Evolutionary conservation across 148 eudicot species (phyloP), one percentile per base, ranked within the genome.

Genomic region (Oxyria digyna): DNA sequence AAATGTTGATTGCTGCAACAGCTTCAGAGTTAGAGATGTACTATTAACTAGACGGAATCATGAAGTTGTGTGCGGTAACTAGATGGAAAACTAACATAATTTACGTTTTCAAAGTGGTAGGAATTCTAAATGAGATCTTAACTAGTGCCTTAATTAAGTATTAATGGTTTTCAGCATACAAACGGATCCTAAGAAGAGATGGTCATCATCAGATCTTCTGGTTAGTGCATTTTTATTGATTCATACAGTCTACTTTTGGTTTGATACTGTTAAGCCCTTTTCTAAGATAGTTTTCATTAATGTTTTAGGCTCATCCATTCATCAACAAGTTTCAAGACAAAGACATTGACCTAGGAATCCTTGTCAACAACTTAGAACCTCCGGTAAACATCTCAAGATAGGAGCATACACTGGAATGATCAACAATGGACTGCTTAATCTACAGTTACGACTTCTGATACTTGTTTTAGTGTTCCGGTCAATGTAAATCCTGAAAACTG

Each of bases 301-400:
- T 62, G 37, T 62, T 83, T 74, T 90, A 94, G 98, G 75, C 71
- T 67, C 98, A 94, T 71, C 87, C 98, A 64, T 94, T 86, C 80
- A 85, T 94, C 82, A 86, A 85, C 79, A 94, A 94, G 73, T 94
- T 94, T 55, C 96, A 94, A 74, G 96, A 86, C 82, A 90, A 90
- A 75, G 98, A 94, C 81, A 84, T 90, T 67, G 96, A 90, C 79
- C 86, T 94, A 45, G 80, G 71, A 45, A 94, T 85, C 74, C 80
- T 94, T 71, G 90, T 94, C 15, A 83, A 78, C 45, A 76, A 86
- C 86, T 85, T 94, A 87, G 97, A 90, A 74, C 67, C 97, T 27
- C 97, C 96, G 57, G 88, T 87, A 75, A 89, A 90, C 73, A 86
- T 93, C 78, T 73, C 83, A 14, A 86, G 83, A 85, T 89, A 74